A percentile compares a stretch with the other conserved stretches of the same genome.
Conservation (phyloP, 495 filamentous ascomycete species). For the Penicillium coffeae region DNA sequence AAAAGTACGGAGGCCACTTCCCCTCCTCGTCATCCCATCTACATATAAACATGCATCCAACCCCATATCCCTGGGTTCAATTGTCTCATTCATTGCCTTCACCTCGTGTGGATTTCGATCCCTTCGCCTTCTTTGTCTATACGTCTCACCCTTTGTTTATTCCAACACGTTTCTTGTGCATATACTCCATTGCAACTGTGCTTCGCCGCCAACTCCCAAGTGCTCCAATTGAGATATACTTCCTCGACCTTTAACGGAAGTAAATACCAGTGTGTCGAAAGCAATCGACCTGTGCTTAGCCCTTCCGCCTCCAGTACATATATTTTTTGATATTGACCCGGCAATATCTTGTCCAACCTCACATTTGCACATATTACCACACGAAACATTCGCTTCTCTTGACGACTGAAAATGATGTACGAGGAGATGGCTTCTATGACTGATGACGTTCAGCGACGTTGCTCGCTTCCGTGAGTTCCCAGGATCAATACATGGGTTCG, state of each 20-base stretch:
- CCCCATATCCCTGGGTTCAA: slow-evolving; percentile 13
- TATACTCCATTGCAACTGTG: slow-evolving; percentile 19
- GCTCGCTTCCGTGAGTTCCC: slow-evolving; percentile 39
- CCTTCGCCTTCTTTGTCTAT: slow-evolving; percentile 21
- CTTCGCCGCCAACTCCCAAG: slow-evolving; percentile 4
- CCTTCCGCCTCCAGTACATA: slow-evolving; percentile 22
- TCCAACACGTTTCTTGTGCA: slow-evolving; percentile 14
- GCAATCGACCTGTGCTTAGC: no score
- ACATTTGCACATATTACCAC: slow-evolving; percentile 17
- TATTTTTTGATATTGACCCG: slow-evolving; percentile 3
- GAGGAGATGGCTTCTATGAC: slow-evolving; percentile 33
- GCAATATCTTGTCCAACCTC: slow-evolving; percentile 9
- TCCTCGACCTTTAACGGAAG: background rate
- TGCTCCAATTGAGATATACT: no score
- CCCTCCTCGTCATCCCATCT: slow-evolving; percentile 8
- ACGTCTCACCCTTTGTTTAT: slow-evolving; percentile 12
- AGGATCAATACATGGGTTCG: background rate
- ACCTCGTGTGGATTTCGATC: slow-evolving; percentile 23
- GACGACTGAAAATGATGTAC: slow-evolving; percentile 25
- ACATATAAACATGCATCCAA: slow-evolving; percentile 31
- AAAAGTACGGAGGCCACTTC: slow-evolving; percentile 12
- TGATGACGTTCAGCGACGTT: slow-evolving; percentile 32
- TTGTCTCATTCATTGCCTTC: slow-evolving; percentile 22
- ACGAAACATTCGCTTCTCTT: slow-evolving; percentile 1
- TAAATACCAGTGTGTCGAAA: background rate